A percentile compares a stretch with the other conserved stretches of the same genome.
Conservation (phyloP, 2,329 filamentous ascomycete genomes). For the Colletotrichum noveboracense region DNA sequence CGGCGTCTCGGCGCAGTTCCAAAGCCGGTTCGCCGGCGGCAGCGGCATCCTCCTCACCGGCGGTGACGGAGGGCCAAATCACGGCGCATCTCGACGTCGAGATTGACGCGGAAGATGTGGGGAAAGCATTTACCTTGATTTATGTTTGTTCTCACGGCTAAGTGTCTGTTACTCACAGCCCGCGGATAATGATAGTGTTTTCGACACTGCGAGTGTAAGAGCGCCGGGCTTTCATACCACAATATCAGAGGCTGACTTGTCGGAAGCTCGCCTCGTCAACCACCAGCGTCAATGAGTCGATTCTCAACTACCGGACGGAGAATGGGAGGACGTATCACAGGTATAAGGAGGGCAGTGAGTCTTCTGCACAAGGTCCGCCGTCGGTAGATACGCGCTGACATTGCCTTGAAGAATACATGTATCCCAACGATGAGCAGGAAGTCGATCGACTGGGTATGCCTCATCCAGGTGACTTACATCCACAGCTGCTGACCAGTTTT, state of each 20-base stretch:
- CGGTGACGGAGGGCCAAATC: not conserved
- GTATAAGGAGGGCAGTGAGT: constrained; percentile 17
- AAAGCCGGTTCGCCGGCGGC: not conserved
- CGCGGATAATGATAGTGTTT: not conserved
- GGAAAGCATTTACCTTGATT: not conserved
- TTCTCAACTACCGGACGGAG: not conserved
- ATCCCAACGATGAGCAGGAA: not conserved
- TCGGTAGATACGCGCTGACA: not conserved
- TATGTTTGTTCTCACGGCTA: not conserved
- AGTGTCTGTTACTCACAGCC: not conserved
- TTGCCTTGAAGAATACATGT: not conserved
- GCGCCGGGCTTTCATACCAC: not conserved
- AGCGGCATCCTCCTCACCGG: not conserved
- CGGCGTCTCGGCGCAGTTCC: not conserved
- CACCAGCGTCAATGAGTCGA: constrained; percentile 36
- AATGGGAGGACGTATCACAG: constrained; percentile 20
- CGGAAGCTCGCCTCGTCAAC: constrained; percentile 22
- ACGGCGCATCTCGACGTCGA: not conserved
- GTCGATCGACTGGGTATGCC: not conserved
- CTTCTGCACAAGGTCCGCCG: not conserved
- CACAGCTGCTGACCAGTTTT: not conserved
- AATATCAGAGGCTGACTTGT: not conserved
- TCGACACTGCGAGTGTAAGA: not conserved
- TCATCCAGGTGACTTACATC: not conserved
- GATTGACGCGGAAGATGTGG: not conserved